Evolutionary conservation across 176 grass and related monocot genomes (phyloP).

Genomic region (Oryza meridionalis): DNA sequence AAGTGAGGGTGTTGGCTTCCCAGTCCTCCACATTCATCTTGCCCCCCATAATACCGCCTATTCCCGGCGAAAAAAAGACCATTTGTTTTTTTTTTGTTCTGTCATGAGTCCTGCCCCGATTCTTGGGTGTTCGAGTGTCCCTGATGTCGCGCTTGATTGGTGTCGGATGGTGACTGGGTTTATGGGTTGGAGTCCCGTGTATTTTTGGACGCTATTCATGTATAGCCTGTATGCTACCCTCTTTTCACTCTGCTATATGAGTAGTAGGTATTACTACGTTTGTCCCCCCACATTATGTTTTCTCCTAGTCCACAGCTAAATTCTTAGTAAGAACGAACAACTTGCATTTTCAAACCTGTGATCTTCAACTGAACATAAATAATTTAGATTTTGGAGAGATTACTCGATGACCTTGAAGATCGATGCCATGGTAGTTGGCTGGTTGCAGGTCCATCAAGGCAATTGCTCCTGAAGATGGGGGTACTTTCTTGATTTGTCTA

Average conservation of each 20-base stretch:
- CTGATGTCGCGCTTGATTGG: constrained; percentile 45
- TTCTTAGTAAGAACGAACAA: background rate
- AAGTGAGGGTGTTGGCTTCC: constrained; percentile 39
- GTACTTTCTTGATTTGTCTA: background rate
- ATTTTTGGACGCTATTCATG: constrained; percentile 54
- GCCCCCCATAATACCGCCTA: constrained; percentile 20
- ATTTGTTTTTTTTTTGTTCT: constrained; percentile 40
- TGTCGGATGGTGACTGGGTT: constrained; percentile 42
- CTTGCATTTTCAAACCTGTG: background rate
- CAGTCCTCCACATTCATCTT: background rate
- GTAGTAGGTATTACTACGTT: constrained; percentile 43
- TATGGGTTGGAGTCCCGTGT: constrained; percentile 35
- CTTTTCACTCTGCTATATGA: constrained; percentile 30
- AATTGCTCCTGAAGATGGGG: background rate
- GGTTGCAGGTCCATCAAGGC: background rate
- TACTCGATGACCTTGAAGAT: background rate
- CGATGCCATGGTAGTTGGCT: background rate
- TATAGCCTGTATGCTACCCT: constrained; percentile 55
- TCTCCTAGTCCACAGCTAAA: no score
- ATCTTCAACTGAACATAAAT: background rate
- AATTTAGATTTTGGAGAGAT: background rate
- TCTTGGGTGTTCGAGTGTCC: constrained; percentile 28
- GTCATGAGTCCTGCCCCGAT: constrained; percentile 30
- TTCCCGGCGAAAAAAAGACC: constrained; percentile 5
- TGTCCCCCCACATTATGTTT: background rate